Conservation (phyloP, 495 filamentous ascomycete genomes). For the Hypoxylon rickii region DNA sequence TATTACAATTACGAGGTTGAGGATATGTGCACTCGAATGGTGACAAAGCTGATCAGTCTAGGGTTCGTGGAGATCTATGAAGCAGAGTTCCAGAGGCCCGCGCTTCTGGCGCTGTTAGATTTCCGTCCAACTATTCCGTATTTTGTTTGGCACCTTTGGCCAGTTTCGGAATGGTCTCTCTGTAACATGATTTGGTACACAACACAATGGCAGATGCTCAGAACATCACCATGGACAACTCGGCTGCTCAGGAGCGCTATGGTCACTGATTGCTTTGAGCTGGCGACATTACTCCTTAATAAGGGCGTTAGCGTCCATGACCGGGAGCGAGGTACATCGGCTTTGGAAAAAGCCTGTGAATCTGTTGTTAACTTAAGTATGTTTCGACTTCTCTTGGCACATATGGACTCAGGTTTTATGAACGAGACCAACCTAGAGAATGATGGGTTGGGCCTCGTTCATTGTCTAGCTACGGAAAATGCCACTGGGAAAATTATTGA, state of each 20-base stretch:
- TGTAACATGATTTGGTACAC: neutral
- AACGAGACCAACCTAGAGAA: neutral
- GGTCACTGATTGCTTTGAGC: neutral
- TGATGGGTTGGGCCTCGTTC: neutral
- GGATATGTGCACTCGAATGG: neutral
- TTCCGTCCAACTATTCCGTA: too few species aligned
- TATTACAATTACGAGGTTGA: neutral
- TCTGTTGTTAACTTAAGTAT: neutral
- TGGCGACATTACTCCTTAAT: neutral
- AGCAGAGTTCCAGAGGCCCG: neutral
- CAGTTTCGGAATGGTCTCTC: neutral
- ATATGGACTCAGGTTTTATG: neutral
- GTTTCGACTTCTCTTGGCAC: neutral
- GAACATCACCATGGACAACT: neutral
- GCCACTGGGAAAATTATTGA: neutral
- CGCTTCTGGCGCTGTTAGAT: too few species aligned
- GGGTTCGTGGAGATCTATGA: slow-evolving; percentile 1
- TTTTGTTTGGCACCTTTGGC: too few species aligned
- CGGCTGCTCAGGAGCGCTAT: neutral
- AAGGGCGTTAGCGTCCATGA: slow-evolving; percentile 2
- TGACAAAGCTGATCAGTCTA: neutral
- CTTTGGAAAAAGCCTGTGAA: neutral
- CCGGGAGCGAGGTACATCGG: neutral
- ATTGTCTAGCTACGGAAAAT: neutral
- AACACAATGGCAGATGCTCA: neutral